Percentiles rank a stretch among this genome's conserved stretches.
phyloP scores from a whole-genome alignment of 192 early-diverging fungal species.

The Backusella westeae region DNA sequence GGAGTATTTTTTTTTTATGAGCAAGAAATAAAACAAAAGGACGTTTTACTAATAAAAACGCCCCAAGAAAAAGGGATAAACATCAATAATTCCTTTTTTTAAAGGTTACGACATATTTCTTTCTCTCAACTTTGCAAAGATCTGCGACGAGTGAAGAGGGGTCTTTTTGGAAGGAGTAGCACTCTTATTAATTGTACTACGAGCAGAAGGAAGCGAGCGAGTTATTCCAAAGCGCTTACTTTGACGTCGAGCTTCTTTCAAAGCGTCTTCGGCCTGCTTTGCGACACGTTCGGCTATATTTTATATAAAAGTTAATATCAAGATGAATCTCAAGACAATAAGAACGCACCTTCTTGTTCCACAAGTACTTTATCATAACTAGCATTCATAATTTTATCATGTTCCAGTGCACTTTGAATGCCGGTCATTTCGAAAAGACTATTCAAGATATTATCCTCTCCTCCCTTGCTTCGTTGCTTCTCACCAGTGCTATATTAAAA shows the following conservation, averaged over 20 bases:
- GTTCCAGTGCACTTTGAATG: conserved; percentile 86
- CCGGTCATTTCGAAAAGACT: conserved; percentile 83
- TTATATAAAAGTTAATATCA: not conserved
- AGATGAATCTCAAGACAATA: not conserved
- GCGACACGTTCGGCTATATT: conserved; percentile 71
- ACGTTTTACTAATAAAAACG: too few relatives aligned
- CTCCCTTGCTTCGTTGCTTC: not conserved
- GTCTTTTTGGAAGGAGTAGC: not conserved
- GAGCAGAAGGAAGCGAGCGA: not conserved
- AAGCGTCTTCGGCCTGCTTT: conserved; percentile 69
- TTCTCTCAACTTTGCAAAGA: not conserved
- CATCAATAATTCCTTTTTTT: too few relatives aligned
- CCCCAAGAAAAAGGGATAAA: too few relatives aligned
- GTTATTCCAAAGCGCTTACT: not conserved
- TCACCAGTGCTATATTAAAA: conserved; percentile 16
- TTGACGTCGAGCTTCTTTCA: conserved; percentile 64
- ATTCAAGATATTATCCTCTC: conserved; percentile 61
- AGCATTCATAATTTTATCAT: conserved; percentile 86
- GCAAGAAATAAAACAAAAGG: too few relatives aligned
- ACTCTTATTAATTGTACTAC: not conserved
- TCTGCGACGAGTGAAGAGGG: not conserved
- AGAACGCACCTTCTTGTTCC: conserved; percentile 61
- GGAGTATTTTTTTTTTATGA: too few relatives aligned
- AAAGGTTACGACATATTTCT: not conserved
- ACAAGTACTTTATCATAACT: conserved; percentile 63